phyloP scores from a whole-genome alignment of 371 early-diverging fungal genomes.

The Mortierella sp. region DNA sequence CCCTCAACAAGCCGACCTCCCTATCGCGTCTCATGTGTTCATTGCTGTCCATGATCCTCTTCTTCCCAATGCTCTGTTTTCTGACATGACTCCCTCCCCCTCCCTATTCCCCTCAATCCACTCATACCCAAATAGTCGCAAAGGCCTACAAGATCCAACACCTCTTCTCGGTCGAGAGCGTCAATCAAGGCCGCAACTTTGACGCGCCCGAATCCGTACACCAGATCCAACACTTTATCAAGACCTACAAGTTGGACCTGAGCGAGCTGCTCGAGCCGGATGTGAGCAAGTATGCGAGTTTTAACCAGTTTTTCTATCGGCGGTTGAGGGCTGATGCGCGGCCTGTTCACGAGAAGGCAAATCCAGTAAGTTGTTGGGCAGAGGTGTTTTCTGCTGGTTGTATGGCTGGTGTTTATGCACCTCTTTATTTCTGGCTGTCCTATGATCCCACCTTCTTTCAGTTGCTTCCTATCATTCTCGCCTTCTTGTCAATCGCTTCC shows the following conservation, averaged over 20 bases:
- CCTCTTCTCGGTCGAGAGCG: conserved; percentile 64
- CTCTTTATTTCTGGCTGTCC: no score
- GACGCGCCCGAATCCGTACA: conserved; percentile 70
- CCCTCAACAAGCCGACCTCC: not conserved
- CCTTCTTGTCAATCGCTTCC: no score
- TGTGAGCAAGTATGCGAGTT: conserved; percentile 65
- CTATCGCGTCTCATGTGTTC: not conserved
- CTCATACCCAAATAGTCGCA: conserved; percentile 46
- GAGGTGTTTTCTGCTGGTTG: not conserved
- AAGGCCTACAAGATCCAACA: conserved; percentile 62
- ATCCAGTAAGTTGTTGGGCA: conserved; percentile 30
- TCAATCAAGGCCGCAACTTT: conserved; percentile 78
- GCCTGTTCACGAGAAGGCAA: conserved; percentile 57
- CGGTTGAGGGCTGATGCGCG: conserved; percentile 74
- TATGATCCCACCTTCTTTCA: not conserved
- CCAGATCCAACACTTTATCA: conserved; percentile 75
- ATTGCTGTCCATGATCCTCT: not conserved
- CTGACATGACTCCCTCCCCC: not conserved
- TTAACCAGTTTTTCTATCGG: conserved; percentile 86
- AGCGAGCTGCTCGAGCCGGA: conserved; percentile 61
- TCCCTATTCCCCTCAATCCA: not conserved
- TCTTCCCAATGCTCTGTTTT: no score
- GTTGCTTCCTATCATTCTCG: not conserved
- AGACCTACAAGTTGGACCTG: conserved; percentile 69
- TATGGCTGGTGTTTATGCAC: not conserved